A percentile compares a stretch with the other conserved stretches of the same genome.
phyloP scores from a whole-genome alignment of 2,329 filamentous ascomycete genomes.

The Paecilomyces variotii region DNA sequence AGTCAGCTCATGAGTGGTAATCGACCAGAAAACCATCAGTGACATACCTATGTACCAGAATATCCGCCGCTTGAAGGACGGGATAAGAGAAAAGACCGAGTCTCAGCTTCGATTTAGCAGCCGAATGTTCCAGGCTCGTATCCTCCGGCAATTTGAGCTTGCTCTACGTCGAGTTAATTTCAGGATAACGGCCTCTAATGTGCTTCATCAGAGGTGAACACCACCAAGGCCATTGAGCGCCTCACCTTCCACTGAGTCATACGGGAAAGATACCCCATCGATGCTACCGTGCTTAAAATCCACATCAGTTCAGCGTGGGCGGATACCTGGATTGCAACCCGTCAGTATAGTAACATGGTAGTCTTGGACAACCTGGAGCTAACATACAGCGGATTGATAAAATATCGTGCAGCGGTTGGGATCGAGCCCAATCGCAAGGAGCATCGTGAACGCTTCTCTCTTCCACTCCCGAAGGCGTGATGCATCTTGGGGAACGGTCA shows the following conservation, averaged over 20 bases:
- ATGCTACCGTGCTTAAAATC: conserved; percentile 87
- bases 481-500: conserved; percentile 67
- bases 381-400: conserved; percentile 64
- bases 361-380: background rate
- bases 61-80: conserved; percentile 89
- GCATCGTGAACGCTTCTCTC: conserved; percentile 66
- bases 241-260: conserved; percentile 98
- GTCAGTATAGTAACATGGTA: background rate
- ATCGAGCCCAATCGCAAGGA: conserved; percentile 78
- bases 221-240: background rate
- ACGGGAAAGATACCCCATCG: conserved; percentile 86
- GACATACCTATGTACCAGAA: conserved; percentile 68
- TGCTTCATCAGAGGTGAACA: background rate
- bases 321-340: conserved; percentile 46
- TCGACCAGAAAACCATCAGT: background rate
- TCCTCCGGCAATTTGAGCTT: conserved; percentile 61
- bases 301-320: conserved; percentile 91
- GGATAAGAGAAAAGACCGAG: conserved; percentile 93
- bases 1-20: conserved; percentile 9
- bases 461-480: conserved; percentile 55
- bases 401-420: conserved; percentile 72
- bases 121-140: conserved; percentile 49
- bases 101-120: conserved; percentile 59
- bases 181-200: background rate
- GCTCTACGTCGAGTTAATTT: conserved; percentile 43